Base-by-base conservation (phyloP, 2,329 filamentous ascomycete genomes). In the Neofusicoccum ribis region DNA sequence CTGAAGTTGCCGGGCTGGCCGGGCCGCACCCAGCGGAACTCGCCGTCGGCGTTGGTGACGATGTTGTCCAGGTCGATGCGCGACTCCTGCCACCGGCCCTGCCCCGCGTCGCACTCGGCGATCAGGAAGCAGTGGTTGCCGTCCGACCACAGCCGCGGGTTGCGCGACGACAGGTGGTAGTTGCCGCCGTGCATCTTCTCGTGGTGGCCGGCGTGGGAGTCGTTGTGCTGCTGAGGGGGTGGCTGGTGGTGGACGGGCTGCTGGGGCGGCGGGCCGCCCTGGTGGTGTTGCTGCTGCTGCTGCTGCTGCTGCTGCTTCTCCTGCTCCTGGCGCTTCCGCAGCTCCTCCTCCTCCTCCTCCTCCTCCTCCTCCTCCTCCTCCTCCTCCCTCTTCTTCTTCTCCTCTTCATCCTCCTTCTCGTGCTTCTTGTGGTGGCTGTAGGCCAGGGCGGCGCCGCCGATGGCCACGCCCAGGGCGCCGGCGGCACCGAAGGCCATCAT, bases 141-240 rank as follows among this genome's bases (percentile, higher is more conserved):
- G 31, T 62, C 58, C 3, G 46, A 41, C 46, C 59, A 62, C 43
- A 62, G 20, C 4, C 46, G n/a, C 3, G n/a, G 7, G 59, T 20
- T 20, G 14, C 46, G 34, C 3, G 59, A 51, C 11, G 46, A 50
- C 20, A 50, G 34, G 59, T 62, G 59, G 59, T 50, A 62, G 59
- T 62, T 62, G 46, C 59, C 59, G 4, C 59, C 47, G 43, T 60
- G 56, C 56, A 60, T 60, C 56, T 60, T 49, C 41, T 60, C 39
- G 56, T 60, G 56, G 31, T 58, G 54, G 7, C 59, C 44, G 14
- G 17, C 44, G 34, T 46, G 59, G 14, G 46, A 50, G 31, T 27
- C 44, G 17, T 11, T 11, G 37, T 39, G 37, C 9, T 11, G 11
- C 37, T 6, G 6, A 1, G 37, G 37, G 1, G 37, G 27, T 2